phyloP scores from a whole-genome alignment of 2,329 filamentous ascomycete species.

The Diaporthe caulivora region DNA sequence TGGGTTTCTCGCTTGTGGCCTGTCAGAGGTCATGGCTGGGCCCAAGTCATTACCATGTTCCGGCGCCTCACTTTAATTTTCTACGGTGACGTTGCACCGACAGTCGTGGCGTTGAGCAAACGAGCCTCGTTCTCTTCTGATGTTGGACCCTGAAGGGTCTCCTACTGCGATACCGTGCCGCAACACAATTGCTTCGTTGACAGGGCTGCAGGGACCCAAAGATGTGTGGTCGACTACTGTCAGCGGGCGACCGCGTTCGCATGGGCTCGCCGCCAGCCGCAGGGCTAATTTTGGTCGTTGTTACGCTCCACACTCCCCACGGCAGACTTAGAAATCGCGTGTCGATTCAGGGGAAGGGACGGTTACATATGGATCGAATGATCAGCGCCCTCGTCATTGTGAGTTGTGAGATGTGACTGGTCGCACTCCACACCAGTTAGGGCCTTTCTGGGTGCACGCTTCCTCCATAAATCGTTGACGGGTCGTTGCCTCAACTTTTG shows the following conservation, averaged over 20 bases:
- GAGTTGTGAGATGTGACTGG: slow-evolving; percentile 11
- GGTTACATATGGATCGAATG: slow-evolving; percentile 32
- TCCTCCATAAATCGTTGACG: not conserved
- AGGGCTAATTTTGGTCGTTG: not conserved
- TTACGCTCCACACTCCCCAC: not conserved
- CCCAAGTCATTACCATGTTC: slow-evolving; percentile 29
- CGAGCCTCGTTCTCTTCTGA: not conserved
- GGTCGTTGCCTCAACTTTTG: not conserved
- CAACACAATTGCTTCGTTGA: not conserved
- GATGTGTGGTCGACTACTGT: not conserved
- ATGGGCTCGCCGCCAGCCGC: not conserved
- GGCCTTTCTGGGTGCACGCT: not conserved
- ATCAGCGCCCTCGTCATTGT: slow-evolving; percentile 12
- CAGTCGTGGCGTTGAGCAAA: slow-evolving; percentile 1
- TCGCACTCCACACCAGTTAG: not conserved
- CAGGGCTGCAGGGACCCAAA: slow-evolving; percentile 17
- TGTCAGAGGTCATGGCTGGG: slow-evolving; percentile 33
- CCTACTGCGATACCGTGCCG: not conserved
- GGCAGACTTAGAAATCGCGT: not conserved
- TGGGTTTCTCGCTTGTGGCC: slow-evolving; percentile 33
- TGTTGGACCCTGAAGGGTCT: not conserved
- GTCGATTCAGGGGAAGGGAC: slow-evolving; percentile 18
- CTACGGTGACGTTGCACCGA: not conserved
- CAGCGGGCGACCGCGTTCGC: not conserved
- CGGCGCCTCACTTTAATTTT: slow-evolving; percentile 36